These are phyloP conservation scores for Saturnispora kantuleensis DNA, from an alignment of 805 yeast genomes.

Conservation along the genomic window DNA sequence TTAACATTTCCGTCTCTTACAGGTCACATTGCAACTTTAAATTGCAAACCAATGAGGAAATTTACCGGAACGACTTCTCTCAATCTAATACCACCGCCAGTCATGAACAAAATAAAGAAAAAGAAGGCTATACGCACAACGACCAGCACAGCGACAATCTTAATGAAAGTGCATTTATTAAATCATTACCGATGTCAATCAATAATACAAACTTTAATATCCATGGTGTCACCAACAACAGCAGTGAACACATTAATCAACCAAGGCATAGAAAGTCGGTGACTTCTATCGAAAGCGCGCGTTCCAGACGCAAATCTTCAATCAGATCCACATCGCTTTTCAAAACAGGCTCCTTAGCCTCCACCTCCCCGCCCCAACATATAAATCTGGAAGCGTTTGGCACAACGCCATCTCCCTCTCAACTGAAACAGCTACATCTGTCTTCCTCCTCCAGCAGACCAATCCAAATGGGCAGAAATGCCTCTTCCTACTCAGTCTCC, in stretches of 20 bases:
- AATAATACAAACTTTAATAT: background rate
- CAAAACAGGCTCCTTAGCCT: slow-evolving; percentile 49
- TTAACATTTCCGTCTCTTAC: slow-evolving; percentile 70
- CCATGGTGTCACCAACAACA: background rate
- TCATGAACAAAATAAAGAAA: background rate
- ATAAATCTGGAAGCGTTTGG: background rate
- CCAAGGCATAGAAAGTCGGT: slow-evolving; percentile 16
- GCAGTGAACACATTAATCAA: background rate
- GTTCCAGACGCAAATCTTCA: slow-evolving; percentile 23
- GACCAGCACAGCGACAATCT: too few species aligned
- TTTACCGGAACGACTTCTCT: background rate
- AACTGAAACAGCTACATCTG: slow-evolving; percentile 13
- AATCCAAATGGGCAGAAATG: slow-evolving; percentile 34
- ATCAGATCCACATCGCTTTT: slow-evolving; percentile 46
- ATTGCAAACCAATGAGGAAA: slow-evolving; percentile 56
- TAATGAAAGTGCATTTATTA: background rate
- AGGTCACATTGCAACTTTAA: slow-evolving; percentile 62
- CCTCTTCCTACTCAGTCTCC: slow-evolving; percentile 31
- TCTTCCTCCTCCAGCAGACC: slow-evolving; percentile 16
- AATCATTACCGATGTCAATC: background rate
- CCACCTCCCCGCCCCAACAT: slow-evolving; percentile 27
- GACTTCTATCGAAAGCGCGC: slow-evolving; percentile 17
- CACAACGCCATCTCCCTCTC: slow-evolving; percentile 4
- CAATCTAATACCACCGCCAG: background rate
- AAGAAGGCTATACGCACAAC: background rate